Evolutionary conservation across 345 rosid genomes (phyloP).

Genomic region (Camelina sativa): DNA sequence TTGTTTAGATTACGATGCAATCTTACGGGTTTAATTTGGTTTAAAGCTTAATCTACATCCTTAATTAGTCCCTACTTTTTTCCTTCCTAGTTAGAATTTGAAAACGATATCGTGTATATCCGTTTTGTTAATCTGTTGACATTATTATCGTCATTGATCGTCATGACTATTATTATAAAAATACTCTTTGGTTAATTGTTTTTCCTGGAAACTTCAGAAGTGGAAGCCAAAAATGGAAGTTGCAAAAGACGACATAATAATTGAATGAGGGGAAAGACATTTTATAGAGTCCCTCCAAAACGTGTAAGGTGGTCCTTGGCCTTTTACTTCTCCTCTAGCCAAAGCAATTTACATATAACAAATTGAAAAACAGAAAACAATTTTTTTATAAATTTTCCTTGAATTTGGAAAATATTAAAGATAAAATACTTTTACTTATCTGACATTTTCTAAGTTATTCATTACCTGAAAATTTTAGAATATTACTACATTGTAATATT

Average conservation of each 20-base stretch:
- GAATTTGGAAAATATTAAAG: not conserved
- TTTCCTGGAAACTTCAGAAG: conserved; percentile 43
- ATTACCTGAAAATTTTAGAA: not conserved
- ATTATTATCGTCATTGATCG: conserved; percentile 22
- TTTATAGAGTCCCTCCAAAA: conserved; percentile 11
- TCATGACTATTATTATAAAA: not conserved
- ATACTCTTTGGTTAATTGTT: conserved; percentile 3
- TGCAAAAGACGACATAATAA: conserved; percentile 44
- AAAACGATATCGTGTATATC: not conserved
- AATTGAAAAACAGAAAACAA: not conserved
- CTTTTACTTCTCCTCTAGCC: conserved; percentile 30
- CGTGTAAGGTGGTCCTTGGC: conserved; percentile 43
- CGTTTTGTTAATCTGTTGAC: not conserved
- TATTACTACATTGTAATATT: not conserved
- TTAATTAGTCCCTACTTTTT: not conserved
- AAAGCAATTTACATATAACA: conserved; percentile 22
- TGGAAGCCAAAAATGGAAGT: conserved; percentile 37
- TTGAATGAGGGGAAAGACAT: conserved; percentile 23
- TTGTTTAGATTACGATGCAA: not conserved
- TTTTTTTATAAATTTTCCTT: not conserved
- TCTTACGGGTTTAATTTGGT: conserved; percentile 1
- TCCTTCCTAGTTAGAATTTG: not conserved
- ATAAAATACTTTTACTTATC: not conserved
- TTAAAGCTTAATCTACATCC: not conserved
- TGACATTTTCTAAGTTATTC: not conserved